Evolutionary conservation across 805 yeast species (phyloP).

Genomic region (Tetrapisispora taiwanensis): DNA sequence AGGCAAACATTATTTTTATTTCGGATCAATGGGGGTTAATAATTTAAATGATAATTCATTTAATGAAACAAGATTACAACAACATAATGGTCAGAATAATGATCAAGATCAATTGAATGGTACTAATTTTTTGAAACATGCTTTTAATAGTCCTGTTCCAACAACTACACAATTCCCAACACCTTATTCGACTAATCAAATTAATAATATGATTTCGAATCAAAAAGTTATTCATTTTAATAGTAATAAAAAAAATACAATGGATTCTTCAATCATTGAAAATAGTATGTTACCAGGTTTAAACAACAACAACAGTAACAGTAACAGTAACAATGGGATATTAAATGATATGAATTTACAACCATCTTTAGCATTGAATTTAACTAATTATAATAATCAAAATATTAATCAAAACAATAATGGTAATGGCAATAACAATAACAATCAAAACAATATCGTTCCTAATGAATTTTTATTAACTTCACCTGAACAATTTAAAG

Average conservation of each 20-base stretch:
- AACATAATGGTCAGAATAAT: not conserved
- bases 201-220: constrained; percentile 1
- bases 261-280: constrained; percentile 20
- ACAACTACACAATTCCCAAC: constrained; percentile 28
- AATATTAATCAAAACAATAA: not conserved
- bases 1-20: no score
- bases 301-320: constrained; percentile 5
- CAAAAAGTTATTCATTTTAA: constrained; percentile 2
- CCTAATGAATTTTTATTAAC: constrained; percentile 26
- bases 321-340: constrained; percentile 10
- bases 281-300: constrained; percentile 18
- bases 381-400: not conserved
- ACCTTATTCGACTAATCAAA: constrained; percentile 24
- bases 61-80: not conserved
- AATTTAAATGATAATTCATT: not conserved
- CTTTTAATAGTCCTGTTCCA: constrained; percentile 25
- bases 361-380: constrained; percentile 26
- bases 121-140: constrained; percentile 1
- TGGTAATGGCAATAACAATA: not conserved
- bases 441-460: constrained; percentile 7
- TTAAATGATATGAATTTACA: constrained; percentile 26
- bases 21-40: not conserved
- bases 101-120: not conserved
- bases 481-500: constrained; percentile 29
- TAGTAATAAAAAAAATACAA: constrained; percentile 5